A percentile compares a stretch with the other conserved stretches of the same genome.
Evolutionary conservation across 2,329 filamentous ascomycete genomes (phyloP).

Genomic region (Fusarium marasasianum): DNA sequence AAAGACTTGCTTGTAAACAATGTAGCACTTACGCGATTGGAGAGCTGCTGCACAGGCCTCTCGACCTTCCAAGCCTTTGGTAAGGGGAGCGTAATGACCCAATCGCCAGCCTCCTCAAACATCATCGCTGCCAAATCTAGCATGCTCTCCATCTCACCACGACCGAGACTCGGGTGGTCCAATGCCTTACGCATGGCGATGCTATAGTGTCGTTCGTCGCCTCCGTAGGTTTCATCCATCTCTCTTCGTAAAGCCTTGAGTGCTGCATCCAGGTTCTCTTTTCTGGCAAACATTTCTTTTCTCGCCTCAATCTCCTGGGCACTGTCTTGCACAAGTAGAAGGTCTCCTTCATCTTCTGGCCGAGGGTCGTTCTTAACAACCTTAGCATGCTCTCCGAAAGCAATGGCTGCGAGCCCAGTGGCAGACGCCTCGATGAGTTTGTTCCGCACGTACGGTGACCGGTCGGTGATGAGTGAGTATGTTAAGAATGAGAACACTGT

Average conservation of each 20-base stretch:
- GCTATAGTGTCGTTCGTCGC: conserved; percentile 52
- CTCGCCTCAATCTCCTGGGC: conserved; percentile 64
- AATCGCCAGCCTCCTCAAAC: conserved; percentile 56
- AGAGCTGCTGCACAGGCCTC: conserved; percentile 48
- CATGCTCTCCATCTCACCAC: conserved; percentile 54
- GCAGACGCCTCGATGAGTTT: conserved; percentile 68
- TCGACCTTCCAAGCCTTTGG: conserved; percentile 55
- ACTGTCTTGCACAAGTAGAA: conserved; percentile 56
- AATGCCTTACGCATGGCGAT: conserved; percentile 56
- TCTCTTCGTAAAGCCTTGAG: conserved; percentile 55
- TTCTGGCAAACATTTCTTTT: conserved; percentile 71
- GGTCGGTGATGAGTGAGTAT: conserved; percentile 67
- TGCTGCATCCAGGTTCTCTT: conserved; percentile 69
- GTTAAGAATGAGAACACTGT: conserved; percentile 66
- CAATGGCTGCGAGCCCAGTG: conserved; percentile 69
- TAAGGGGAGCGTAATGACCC: conserved; percentile 53
- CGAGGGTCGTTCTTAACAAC: conserved; percentile 52
- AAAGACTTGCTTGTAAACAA: neutral
- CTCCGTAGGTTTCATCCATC: conserved; percentile 54
- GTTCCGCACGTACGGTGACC: conserved; percentile 70
- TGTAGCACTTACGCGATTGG: conserved; percentile 47
- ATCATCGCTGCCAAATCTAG: conserved; percentile 58
- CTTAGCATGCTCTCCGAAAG: conserved; percentile 68
- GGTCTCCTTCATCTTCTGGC: conserved; percentile 47
- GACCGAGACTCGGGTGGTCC: conserved; percentile 51